phyloP scores from a whole-genome alignment of 2,329 filamentous ascomycete genomes.

The Mycogone perniciosa region DNA sequence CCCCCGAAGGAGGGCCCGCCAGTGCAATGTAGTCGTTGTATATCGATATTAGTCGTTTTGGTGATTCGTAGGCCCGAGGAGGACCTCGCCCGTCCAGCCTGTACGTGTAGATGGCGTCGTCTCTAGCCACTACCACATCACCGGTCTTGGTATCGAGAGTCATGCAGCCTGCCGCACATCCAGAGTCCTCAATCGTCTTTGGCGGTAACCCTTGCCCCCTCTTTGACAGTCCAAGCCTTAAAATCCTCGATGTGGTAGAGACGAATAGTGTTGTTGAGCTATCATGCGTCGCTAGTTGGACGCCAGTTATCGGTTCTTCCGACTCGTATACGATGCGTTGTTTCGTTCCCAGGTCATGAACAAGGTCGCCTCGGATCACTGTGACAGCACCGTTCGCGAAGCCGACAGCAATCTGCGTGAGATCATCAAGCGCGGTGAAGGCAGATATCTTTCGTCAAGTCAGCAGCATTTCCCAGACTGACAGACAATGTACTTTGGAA shows the following conservation, averaged over 20 bases:
- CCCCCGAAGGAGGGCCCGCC: slow-evolving; percentile 63
- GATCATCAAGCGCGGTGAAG: slow-evolving; percentile 78
- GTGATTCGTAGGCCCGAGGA: slow-evolving; percentile 84
- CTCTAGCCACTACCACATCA: slow-evolving; percentile 84
- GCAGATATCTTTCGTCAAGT: slow-evolving; percentile 61
- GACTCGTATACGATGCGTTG: slow-evolving; percentile 95
- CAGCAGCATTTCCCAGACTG: background rate
- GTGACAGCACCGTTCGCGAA: slow-evolving; percentile 95
- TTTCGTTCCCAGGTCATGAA: slow-evolving; percentile 90
- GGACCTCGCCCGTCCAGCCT: slow-evolving; percentile 76
- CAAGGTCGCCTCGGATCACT: slow-evolving; percentile 85
- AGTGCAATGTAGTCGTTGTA: slow-evolving; percentile 84
- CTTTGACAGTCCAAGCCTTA: slow-evolving; percentile 81
- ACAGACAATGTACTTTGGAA: background rate
- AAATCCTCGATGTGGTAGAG: slow-evolving; percentile 79
- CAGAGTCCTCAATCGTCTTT: slow-evolving; percentile 79
- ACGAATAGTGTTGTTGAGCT: slow-evolving; percentile 76
- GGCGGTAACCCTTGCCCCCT: slow-evolving; percentile 85
- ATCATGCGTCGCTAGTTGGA: slow-evolving; percentile 63
- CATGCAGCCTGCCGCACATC: slow-evolving; percentile 94
- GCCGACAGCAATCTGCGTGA: slow-evolving; percentile 88
- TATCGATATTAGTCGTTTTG: slow-evolving; percentile 73
- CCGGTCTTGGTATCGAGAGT: slow-evolving; percentile 72
- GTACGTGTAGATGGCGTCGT: slow-evolving; percentile 96
- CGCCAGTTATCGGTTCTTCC: slow-evolving; percentile 89